Evolutionary conservation across 2,329 filamentous ascomycete genomes (phyloP).

Genomic region (Dactylellina haptotyla): DNA sequence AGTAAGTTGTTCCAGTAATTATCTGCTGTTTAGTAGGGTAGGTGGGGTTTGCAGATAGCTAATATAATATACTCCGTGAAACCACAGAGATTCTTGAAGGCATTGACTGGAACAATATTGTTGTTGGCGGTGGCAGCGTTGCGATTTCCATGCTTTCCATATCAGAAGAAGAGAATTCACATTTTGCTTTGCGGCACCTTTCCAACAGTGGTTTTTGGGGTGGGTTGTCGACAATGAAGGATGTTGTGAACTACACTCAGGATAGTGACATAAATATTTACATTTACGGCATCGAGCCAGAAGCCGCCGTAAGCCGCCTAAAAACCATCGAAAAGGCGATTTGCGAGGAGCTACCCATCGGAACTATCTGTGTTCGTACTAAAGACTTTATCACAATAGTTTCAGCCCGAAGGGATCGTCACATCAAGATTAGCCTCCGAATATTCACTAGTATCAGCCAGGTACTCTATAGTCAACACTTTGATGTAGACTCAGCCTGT

Average conservation of each 20-base stretch:
- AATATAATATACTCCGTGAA: too few species aligned
- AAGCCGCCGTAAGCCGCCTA: conserved; percentile 85
- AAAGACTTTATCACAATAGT: conserved; percentile 88
- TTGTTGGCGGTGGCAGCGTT: conserved; percentile 81
- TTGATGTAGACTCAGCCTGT: conserved; percentile 84
- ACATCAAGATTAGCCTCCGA: conserved; percentile 84
- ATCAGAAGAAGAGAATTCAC: conserved; percentile 71
- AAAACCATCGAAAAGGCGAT: conserved; percentile 79
- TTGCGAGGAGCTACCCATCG: conserved; percentile 78
- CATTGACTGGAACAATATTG: conserved; percentile 80
- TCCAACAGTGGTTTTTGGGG: conserved; percentile 82
- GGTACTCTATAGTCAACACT: conserved; percentile 78
- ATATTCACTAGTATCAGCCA: conserved; percentile 85
- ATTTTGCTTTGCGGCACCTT: conserved; percentile 73
- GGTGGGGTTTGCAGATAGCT: too few species aligned
- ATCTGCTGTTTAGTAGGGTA: not conserved
- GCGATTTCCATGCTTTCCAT: conserved; percentile 80
- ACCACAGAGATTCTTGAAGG: conserved; percentile 10
- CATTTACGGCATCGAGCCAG: conserved; percentile 77
- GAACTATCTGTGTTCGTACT: conserved; percentile 82
- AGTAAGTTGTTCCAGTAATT: conserved; percentile 62
- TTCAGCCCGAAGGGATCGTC: conserved; percentile 81
- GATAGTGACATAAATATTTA: conserved; percentile 90
- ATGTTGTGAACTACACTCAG: too few species aligned
- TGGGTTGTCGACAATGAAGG: too few species aligned